A percentile compares a stretch with the other conserved stretches of the same genome.
phyloP scores from a whole-genome alignment of 129 eudicot genomes.

The Rutidosis leptorrhynchoides region DNA sequence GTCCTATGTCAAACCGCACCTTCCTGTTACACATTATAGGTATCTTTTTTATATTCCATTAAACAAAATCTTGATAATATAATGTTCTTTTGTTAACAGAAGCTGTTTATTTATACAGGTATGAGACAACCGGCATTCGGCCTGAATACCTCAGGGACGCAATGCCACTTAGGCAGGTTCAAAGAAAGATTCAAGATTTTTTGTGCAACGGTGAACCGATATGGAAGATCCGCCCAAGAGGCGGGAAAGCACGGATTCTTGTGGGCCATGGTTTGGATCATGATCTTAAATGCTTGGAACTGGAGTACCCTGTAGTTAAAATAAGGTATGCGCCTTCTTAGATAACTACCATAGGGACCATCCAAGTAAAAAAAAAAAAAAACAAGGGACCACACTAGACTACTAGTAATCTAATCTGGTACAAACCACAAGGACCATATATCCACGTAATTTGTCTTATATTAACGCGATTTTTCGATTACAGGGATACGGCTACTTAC shows the following conservation, averaged over 20 bases:
- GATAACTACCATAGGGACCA: too few species aligned
- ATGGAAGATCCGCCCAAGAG: constrained; percentile 91
- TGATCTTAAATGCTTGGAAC: constrained; percentile 67
- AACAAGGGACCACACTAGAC: too few species aligned
- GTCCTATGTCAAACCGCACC: constrained; percentile 68
- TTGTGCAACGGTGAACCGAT: constrained; percentile 96
- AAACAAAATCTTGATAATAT: background rate
- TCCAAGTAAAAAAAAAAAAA: too few species aligned
- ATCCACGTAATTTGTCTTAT: too few species aligned
- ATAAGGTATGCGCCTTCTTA: constrained; percentile 50
- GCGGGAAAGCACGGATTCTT: constrained; percentile 87
- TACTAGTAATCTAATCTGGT: too few species aligned
- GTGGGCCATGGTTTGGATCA: constrained; percentile 96
- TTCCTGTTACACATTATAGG: constrained; percentile 81
- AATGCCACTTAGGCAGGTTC: constrained; percentile 79
- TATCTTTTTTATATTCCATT: constrained; percentile 11
- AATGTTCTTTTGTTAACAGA: background rate
- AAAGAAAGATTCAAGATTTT: constrained; percentile 88
- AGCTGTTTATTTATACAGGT: constrained; percentile 39
- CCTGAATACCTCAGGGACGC: constrained; percentile 89
- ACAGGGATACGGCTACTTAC: constrained; percentile 92
- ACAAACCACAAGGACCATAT: too few species aligned
- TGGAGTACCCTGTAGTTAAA: constrained; percentile 68
- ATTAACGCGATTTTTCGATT: constrained; percentile 18
- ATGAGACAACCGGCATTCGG: constrained; percentile 85